phyloP scores from a whole-genome alignment of 2,329 filamentous ascomycete species.

The Didymella exigua region DNA sequence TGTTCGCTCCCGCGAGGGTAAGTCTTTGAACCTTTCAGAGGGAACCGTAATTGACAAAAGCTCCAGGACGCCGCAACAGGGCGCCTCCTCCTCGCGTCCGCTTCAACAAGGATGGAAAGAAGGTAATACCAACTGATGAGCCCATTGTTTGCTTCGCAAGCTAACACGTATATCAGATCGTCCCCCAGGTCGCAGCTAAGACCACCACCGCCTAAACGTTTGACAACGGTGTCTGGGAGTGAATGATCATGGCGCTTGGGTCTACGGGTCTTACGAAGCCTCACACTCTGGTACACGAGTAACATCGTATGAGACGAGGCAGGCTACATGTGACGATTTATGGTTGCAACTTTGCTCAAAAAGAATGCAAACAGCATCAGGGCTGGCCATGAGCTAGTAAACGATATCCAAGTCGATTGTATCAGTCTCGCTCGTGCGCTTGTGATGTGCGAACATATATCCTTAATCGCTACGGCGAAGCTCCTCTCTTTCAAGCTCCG shows the following conservation, averaged over 20 bases:
- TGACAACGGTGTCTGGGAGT: constrained; percentile 18
- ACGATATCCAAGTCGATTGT: constrained; percentile 45
- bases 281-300: constrained; percentile 45
- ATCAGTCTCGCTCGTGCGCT: constrained; percentile 8
- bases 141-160: too few species aligned
- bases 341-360: constrained; percentile 37
- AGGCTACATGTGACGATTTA: constrained; percentile 42
- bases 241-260: constrained; percentile 46
- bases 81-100: constrained; percentile 95
- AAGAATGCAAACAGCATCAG: constrained; percentile 35
- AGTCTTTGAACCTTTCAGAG: too few species aligned
- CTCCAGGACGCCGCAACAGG: constrained; percentile 89
- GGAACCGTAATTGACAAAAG: background rate
- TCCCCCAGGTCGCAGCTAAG: constrained; percentile 80
- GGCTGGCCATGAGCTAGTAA: constrained; percentile 46
- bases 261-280: constrained; percentile 43
- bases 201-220: constrained; percentile 44
- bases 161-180: too few species aligned
- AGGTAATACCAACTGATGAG: too few species aligned
- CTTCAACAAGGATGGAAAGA: constrained; percentile 99
- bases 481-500: background rate
- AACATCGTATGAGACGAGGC: constrained; percentile 39
- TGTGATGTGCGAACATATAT: background rate
- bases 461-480: background rate
- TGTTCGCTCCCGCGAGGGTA: constrained; percentile 8